Evolutionary conservation across 257 asterid species (phyloP).

Genomic region (Ilex asprella): DNA sequence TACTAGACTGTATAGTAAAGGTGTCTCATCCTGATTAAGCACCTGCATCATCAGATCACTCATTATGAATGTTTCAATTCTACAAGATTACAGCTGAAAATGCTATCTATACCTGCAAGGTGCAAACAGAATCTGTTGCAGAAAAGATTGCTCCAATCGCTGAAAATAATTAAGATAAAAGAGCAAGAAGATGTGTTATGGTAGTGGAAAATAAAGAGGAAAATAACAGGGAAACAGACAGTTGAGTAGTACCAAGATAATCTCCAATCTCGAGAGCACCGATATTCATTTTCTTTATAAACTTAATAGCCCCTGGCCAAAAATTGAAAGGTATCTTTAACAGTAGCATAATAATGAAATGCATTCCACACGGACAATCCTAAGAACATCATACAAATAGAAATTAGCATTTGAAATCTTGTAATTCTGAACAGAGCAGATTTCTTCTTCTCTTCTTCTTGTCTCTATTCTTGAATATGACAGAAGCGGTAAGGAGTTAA

Average conservation of each 20-base stretch:
- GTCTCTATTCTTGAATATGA: not conserved
- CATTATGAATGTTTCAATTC: too few relatives aligned
- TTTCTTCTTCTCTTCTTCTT: not conserved
- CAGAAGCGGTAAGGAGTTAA: not conserved
- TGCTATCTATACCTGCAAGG: constrained; percentile 61
- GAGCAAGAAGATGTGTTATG: constrained; percentile 7
- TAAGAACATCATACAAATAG: too few relatives aligned
- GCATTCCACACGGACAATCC: not conserved
- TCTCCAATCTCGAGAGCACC: constrained; percentile 70
- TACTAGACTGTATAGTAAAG: constrained; percentile 89
- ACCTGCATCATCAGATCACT: constrained; percentile 41
- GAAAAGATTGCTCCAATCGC: constrained; percentile 97
- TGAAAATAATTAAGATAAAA: constrained; percentile 25
- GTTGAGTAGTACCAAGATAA: constrained; percentile 61
- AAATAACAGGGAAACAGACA: not conserved
- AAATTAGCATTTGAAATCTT: too few relatives aligned
- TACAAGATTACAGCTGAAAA: not conserved
- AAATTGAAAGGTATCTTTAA: constrained; percentile 8
- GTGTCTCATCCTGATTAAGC: constrained; percentile 94
- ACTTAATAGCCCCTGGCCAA: constrained; percentile 60
- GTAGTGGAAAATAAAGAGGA: not conserved
- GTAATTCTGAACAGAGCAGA: not conserved
- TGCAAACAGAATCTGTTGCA: constrained; percentile 99
- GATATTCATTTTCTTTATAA: constrained; percentile 59
- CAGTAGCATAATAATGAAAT: not conserved